Evolutionary conservation across 768 basidiomycete species (phyloP), one percentile per base, ranked within the genome.

Genomic region (Zangia roseola): DNA sequence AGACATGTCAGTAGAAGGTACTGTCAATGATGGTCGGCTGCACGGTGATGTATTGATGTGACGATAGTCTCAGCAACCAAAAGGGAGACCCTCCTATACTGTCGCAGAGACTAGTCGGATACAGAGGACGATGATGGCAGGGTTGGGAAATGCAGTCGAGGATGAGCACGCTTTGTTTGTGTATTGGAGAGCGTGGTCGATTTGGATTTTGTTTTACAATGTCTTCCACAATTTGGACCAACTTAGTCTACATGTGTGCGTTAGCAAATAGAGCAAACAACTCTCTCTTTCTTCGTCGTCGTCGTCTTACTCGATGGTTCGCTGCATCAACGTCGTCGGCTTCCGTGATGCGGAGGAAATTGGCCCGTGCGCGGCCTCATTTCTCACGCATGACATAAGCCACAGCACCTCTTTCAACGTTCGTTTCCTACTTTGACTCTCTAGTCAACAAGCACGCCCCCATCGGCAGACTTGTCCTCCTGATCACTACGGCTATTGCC

Each of bases 141-240:
- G 3, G 40, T 26, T 2, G 26, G 10, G 26, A 31, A n/a, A n/a
- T n/a, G n/a, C n/a, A n/a, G 14, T 16, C 31, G 2, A 4, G n/a
- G n/a, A n/a, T n/a, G n/a, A 14, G 30, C 20, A 42, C n/a, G 51
- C 68, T 68, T 68, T 68, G 67, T 68, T 69, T 69, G 67, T 68
- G 67, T 68, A 69, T 68, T 68, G 66, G 67, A 69, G 66, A 69
- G 66, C 67, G 68, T 68, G 67, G 66, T 69, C 60, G 67, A 68
- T 68, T 68, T 68, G 67, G 67, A 69, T 74, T 74, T 82, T 87
- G 84, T 86, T 83, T 84, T 84, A 81, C 75, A 73, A 71, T 82
- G 83, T 84, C 82, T 77, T 84, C 73, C 68, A 78, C 70, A 73
- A 80, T 86, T 86, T 86, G 84, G 77, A 78, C 78, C 71, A 67